Conservation (phyloP, 768 basidiomycete species). For the Suillus subluteus region DNA sequence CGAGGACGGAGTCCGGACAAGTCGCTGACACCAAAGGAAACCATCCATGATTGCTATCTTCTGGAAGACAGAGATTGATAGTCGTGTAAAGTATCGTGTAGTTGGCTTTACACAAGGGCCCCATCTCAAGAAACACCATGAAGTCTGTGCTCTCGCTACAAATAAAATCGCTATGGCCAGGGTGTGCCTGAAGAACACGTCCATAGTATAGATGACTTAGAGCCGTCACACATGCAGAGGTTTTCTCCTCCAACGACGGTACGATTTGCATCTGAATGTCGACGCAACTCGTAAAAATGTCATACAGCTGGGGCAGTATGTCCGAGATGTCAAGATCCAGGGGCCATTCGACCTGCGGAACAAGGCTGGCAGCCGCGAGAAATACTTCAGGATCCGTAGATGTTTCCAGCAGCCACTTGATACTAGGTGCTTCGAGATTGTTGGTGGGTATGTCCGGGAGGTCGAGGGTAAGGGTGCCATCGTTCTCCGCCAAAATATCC, state of each 20-base stretch:
- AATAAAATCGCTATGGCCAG: not conserved
- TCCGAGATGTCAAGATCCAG: not conserved
- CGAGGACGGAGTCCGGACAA: not conserved
- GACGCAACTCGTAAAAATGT: not conserved
- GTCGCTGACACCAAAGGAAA: no score
- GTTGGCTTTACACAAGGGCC: not conserved
- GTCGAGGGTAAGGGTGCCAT: not conserved
- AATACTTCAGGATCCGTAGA: conserved; percentile 19
- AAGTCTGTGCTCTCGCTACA: not conserved
- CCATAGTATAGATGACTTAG: not conserved
- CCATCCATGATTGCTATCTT: not conserved
- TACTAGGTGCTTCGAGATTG: not conserved
- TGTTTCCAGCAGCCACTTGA: conserved; percentile 21
- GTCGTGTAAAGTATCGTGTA: not conserved
- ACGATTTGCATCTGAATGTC: not conserved
- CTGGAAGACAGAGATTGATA: not conserved
- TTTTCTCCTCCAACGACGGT: not conserved
- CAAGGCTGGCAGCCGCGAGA: conserved; percentile 8
- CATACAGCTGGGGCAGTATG: not conserved
- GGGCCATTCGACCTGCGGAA: conserved; percentile 18
- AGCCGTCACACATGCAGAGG: not conserved
- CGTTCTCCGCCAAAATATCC: not conserved
- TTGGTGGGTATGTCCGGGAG: not conserved
- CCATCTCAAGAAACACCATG: not conserved
- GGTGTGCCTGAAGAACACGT: not conserved